phyloP scores from a whole-genome alignment of 306 rosid species.

The Quercus wislizeni region DNA sequence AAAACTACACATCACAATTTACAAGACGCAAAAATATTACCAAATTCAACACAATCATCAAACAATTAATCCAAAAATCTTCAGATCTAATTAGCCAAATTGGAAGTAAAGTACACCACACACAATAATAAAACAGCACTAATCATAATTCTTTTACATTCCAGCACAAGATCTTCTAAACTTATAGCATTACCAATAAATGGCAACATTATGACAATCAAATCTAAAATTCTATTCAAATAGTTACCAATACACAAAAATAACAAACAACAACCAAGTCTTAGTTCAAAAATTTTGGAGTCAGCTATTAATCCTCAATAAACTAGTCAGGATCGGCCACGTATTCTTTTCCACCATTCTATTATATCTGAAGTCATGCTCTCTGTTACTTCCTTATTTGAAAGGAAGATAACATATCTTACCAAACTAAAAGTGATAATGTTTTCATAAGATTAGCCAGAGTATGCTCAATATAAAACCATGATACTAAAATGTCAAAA shows the following conservation, averaged over 20 bases:
- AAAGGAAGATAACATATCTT: no score
- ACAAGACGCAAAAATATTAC: background rate
- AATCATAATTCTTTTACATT: background rate
- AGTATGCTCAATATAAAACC: background rate
- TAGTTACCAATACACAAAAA: background rate
- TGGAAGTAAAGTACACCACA: background rate
- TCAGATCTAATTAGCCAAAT: background rate
- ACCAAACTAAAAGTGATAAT: slow-evolving; percentile 16
- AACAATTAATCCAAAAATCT: background rate
- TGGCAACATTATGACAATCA: background rate
- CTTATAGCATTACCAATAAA: background rate
- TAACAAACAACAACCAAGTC: no score
- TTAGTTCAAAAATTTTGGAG: no score
- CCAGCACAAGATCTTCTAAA: background rate
- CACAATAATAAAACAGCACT: background rate
- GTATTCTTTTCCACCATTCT: no score
- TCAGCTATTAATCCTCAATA: no score
- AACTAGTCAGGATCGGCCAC: no score
- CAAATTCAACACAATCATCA: background rate
- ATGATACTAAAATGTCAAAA: background rate
- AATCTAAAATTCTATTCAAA: background rate
- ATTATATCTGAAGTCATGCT: no score
- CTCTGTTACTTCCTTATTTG: no score
- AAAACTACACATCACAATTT: background rate
- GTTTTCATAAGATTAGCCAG: slow-evolving; percentile 70